Percentiles rank a stretch among this genome's conserved stretches.
Conservation (phyloP, 164 flowering plant species). For the Santalum album region DNA sequence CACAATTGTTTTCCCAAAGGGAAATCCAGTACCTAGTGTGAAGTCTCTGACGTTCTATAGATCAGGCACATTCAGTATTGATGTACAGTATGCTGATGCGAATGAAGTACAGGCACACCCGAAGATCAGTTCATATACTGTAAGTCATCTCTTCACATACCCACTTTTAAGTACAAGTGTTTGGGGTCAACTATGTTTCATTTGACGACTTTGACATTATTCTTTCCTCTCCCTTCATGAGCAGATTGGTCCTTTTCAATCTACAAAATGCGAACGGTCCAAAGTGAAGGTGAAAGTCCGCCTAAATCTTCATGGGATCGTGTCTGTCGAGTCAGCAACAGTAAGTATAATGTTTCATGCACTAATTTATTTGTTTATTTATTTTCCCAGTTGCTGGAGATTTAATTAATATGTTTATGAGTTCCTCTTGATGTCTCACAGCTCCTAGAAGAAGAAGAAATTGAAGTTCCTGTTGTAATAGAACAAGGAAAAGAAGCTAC, state of each 20-base stretch:
- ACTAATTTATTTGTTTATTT: no score
- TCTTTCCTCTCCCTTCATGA: neutral
- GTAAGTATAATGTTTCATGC: conserved; percentile 39
- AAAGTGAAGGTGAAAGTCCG: conserved; percentile 80
- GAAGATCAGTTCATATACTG: conserved; percentile 79
- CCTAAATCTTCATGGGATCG: conserved; percentile 79
- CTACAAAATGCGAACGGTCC: conserved; percentile 55
- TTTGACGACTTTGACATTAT: neutral
- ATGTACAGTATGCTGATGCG: conserved; percentile 65
- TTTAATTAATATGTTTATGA: neutral
- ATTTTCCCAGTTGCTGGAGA: neutral
- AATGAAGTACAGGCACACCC: conserved; percentile 57
- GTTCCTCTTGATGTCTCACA: conserved; percentile 9
- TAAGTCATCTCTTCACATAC: conserved; percentile 14
- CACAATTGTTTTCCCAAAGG: conserved; percentile 44
- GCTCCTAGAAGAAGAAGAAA: conserved; percentile 83
- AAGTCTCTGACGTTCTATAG: conserved; percentile 77
- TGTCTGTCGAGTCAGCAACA: conserved; percentile 75
- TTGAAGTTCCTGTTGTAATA: conserved; percentile 66
- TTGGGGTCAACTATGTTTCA: neutral
- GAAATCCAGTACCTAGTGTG: conserved; percentile 71
- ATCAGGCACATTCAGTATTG: conserved; percentile 62
- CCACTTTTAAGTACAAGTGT: no score
- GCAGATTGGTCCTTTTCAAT: conserved; percentile 85
- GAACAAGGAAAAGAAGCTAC: conserved; percentile 47